Percentiles rank a stretch among this genome's conserved stretches.
These are phyloP conservation scores for Aspergillus olivimuriae DNA, from an alignment of 495 filamentous ascomycete species.

Conservation along the genomic window DNA sequence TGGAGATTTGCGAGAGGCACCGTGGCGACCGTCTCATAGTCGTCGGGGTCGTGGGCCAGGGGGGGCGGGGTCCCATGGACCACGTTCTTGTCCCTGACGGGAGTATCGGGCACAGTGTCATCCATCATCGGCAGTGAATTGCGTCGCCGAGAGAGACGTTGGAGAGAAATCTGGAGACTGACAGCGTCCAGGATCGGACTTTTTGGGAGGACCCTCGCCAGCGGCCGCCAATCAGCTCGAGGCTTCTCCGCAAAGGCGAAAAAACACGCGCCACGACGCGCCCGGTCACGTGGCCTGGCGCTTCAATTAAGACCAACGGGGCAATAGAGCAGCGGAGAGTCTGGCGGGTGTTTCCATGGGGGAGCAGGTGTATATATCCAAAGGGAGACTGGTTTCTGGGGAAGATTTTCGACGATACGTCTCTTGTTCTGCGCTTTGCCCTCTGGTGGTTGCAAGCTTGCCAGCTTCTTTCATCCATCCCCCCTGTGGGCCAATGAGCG, in stretches of 20 bases:
- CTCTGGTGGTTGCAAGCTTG: no score
- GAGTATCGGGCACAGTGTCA: conserved; percentile 41
- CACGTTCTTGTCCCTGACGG: conserved; percentile 42
- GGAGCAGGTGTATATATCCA: no score
- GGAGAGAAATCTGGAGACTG: background rate
- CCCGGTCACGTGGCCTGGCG: conserved; percentile 17
- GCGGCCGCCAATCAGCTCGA: conserved; percentile 4
- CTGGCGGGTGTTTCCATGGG: background rate
- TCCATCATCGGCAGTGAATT: conserved; percentile 22
- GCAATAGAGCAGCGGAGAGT: background rate
- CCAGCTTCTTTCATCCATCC: background rate
- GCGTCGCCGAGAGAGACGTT: background rate
- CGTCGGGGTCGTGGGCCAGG: conserved; percentile 30
- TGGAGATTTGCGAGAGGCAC: conserved; percentile 38
- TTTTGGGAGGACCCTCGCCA: background rate
- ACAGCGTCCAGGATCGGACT: background rate
- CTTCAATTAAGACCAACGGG: conserved; percentile 16
- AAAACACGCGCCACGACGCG: conserved; percentile 15
- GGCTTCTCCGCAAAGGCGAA: conserved; percentile 12
- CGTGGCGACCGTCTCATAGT: conserved; percentile 55
- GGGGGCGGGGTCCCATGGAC: conserved; percentile 27
- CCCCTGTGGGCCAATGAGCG: background rate
- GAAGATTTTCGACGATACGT: background rate
- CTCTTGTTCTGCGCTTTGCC: no score
- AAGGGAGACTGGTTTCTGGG: background rate